Base-by-base conservation (phyloP, 257 asterid genomes). In the Gentiana dahurica region DNA sequence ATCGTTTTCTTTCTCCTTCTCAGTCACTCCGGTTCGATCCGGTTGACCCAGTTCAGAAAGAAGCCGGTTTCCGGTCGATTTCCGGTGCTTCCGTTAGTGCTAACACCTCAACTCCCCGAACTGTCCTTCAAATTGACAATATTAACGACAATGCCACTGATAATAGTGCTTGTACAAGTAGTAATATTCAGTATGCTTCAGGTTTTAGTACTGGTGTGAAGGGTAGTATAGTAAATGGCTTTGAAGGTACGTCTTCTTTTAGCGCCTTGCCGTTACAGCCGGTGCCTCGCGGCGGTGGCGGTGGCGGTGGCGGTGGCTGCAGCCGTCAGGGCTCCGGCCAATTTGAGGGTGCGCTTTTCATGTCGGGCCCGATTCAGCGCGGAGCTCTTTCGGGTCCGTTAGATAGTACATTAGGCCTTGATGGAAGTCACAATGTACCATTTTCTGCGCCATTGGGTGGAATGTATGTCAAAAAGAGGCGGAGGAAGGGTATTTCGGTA, bases 1-100 rank as follows among this genome's bases (percentile, higher is more conserved):
- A 84, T 80, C 96, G 94, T 34, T 90, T 87, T 38, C 63, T 84
- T 54, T 90, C 98, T 32, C 98, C 98, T 4, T 79, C 96, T 0
- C 95, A 90, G 67, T 87, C 96, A 4, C 81, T 90, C 71, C 85
- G 96, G 63, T 90, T 90, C 73, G 96, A 90, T 6, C 4, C 68
- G 69, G 94, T 86, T 62, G 82, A 84, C 59, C 82, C 85, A 62
- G 77, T 49, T 32, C 53, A 54, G 24, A 72, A 75, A 36, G 97
- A 84, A 54, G 78, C 93, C 56, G 94, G 94, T n/a, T 90, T 91
- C 68, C 86, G 95, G 1, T 87, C 96, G 13, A 91, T 91, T 73
- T 91, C 96, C 55, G 98, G 96, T 6, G 95, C 96, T 55, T 81
- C 94, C 33, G 96, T 91, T 8, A 81, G 98, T 53, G 98, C 98